A percentile compares a stretch with the other conserved stretches of the same genome.
Conservation (phyloP, 176 grass and related monocot species). For the Cymbopogon citratus region DNA sequence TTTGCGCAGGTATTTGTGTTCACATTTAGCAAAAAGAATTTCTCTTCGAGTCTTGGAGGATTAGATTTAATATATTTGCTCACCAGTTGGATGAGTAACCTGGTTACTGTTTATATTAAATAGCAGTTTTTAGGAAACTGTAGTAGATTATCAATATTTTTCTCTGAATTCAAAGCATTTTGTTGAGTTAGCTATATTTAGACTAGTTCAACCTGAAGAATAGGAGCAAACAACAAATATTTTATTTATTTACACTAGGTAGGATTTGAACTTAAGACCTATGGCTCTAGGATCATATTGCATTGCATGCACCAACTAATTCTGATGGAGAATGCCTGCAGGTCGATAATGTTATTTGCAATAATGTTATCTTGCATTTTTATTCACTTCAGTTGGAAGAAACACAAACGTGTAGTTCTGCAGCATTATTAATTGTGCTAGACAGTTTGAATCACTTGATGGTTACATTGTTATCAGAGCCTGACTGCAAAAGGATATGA, state of each 20-base stretch:
- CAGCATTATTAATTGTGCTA: conserved; percentile 9
- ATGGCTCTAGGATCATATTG: neutral
- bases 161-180: conserved; percentile 19
- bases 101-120: conserved; percentile 5
- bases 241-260: neutral
- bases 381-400: neutral
- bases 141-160: neutral
- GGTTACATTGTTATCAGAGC: conserved; percentile 49
- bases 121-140: neutral
- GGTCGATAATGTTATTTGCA: neutral
- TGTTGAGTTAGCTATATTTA: neutral
- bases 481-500: conserved; percentile 79
- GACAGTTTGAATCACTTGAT: conserved; percentile 14
- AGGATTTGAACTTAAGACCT: neutral
- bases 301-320: neutral
- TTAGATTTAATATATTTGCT: neutral
- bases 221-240: neutral
- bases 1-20: conserved; percentile 68
- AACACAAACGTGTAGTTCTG: conserved; percentile 9
- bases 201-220: neutral
- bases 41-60: neutral
- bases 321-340: neutral
- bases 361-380: neutral
- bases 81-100: neutral
- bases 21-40: neutral